These are phyloP conservation scores for Taiozyma sp. DNA, from an alignment of 1,139 yeast species.

Conservation along the genomic window DNA sequence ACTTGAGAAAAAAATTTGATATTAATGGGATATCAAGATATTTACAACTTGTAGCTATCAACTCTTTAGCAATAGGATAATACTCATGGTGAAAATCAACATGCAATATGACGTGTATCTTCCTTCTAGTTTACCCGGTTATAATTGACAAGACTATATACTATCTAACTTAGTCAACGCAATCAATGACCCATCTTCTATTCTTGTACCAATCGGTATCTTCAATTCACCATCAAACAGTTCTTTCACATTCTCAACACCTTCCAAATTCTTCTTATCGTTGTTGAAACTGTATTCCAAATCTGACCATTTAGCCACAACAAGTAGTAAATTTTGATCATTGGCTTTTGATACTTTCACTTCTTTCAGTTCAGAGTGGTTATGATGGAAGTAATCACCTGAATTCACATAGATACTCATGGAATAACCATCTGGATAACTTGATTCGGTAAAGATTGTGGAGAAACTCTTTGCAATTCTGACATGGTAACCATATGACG, in stretches of 20 bases:
- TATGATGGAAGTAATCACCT: slow-evolving; percentile 52
- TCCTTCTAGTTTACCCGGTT: too few species aligned
- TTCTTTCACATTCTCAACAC: slow-evolving; percentile 49
- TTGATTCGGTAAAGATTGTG: slow-evolving; percentile 65
- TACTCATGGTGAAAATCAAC: too few species aligned
- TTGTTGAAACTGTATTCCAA: slow-evolving; percentile 44
- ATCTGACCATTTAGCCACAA: slow-evolving; percentile 63
- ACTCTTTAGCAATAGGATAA: too few species aligned
- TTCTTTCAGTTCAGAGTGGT: slow-evolving; percentile 2
- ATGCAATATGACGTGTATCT: too few species aligned
- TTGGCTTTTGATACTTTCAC: slow-evolving; percentile 8
- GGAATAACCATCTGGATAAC: slow-evolving; percentile 65
- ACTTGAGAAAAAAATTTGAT: too few species aligned
- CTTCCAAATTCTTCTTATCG: slow-evolving; percentile 45
- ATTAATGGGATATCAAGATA: neutral
- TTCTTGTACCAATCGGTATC: slow-evolving; percentile 52
- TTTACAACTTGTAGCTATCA: neutral
- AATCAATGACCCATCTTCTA: slow-evolving; percentile 69
- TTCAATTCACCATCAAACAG: slow-evolving; percentile 64
- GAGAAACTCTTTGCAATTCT: slow-evolving; percentile 60
- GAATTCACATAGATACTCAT: slow-evolving; percentile 62
- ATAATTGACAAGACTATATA: neutral
- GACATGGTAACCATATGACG: slow-evolving; percentile 73
- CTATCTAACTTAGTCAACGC: slow-evolving; percentile 44
- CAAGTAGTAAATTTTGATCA: slow-evolving; percentile 41